Evolutionary conservation across 495 filamentous ascomycete species (phyloP).

Genomic region (Astrocystis sublimbata): DNA sequence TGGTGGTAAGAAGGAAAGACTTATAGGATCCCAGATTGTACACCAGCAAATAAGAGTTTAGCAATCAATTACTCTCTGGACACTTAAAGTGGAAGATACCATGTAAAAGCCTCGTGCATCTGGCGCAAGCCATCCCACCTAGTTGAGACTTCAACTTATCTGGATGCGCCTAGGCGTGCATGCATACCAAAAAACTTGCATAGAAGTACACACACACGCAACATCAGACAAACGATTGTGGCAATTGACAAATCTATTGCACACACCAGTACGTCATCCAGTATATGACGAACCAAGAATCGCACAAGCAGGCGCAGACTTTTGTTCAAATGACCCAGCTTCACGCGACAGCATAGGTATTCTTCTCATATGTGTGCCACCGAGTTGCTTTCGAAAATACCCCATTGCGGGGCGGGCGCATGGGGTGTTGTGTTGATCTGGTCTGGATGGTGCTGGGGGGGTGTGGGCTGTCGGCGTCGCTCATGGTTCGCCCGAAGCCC

Average conservation of each 20-base stretch:
- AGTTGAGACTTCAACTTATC: not conserved
- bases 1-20: too few species aligned
- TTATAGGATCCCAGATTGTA: too few species aligned
- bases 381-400: not conserved
- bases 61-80: too few species aligned
- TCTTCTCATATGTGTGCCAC: not conserved
- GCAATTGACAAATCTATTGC: not conserved
- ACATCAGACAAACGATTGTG: not conserved
- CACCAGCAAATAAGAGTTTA: too few species aligned
- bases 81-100: too few species aligned
- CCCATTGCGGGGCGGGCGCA: not conserved
- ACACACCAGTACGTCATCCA: not conserved
- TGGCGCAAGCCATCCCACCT: constrained; percentile 2
- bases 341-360: constrained; percentile 3
- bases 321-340: not conserved
- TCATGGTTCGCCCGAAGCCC: not conserved
- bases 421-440: not conserved
- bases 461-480: not conserved
- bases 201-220: not conserved
- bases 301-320: not conserved
- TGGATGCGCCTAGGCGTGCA: too few species aligned
- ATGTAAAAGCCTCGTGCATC: constrained; percentile 1
- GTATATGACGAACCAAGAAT: not conserved
- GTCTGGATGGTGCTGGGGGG: not conserved
- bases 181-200: too few species aligned